phyloP scores from a whole-genome alignment of 2,329 filamentous ascomycete genomes.

The Cryphonectria radicalis region DNA sequence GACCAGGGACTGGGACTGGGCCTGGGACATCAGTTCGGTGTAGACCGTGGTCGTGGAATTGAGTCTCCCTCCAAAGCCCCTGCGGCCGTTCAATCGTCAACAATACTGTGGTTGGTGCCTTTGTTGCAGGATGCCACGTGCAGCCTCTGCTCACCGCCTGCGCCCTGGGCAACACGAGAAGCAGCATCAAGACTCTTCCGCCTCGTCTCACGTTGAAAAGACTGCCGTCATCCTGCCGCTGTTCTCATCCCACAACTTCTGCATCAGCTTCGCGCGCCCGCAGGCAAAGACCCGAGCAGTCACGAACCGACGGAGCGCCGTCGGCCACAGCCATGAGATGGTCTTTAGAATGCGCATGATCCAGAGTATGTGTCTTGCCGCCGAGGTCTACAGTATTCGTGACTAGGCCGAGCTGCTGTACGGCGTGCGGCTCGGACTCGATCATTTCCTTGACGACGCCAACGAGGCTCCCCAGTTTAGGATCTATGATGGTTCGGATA shows the following conservation, averaged over 20 bases:
- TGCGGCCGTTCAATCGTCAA: neutral
- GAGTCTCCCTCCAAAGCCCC: conserved; percentile 36
- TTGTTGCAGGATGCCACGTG: neutral
- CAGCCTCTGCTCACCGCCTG: neutral
- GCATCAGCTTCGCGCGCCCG: conserved; percentile 38
- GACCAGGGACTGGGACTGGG: neutral
- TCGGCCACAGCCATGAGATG: neutral
- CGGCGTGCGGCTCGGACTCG: neutral
- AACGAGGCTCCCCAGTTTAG: conserved; percentile 2
- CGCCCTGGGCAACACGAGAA: neutral
- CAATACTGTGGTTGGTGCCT: neutral
- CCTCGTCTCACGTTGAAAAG: neutral
- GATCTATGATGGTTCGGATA: neutral
- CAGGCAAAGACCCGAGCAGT: neutral
- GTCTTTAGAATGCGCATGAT: neutral
- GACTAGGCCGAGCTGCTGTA: neutral
- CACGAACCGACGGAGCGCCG: neutral
- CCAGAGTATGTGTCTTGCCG: conserved; percentile 7
- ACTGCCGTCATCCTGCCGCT: conserved; percentile 45
- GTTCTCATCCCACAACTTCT: conserved; percentile 41
- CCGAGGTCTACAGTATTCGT: neutral
- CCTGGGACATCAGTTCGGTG: neutral
- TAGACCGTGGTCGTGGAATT: conserved; percentile 38
- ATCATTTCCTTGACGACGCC: neutral
- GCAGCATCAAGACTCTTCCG: neutral